Percentiles rank a stretch among this genome's conserved stretches.
Conservation (phyloP, 257 asterid species). For the Solanum neorickii region DNA sequence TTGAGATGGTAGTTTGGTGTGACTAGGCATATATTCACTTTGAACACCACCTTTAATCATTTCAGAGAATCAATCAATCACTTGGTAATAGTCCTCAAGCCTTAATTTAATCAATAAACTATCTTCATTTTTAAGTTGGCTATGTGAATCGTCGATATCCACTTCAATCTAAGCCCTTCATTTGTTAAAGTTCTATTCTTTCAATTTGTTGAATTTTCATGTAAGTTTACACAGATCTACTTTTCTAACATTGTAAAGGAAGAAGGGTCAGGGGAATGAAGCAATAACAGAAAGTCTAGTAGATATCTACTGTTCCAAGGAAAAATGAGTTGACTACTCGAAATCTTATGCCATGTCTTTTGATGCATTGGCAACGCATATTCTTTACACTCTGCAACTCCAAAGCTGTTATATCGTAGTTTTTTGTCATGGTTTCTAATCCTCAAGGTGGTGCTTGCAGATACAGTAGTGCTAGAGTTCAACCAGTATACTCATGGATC, state of each 20-base stretch:
- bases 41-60: background rate
- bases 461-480: conserved; percentile 61
- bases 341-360: background rate
- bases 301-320: background rate
- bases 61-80: background rate
- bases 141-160: background rate
- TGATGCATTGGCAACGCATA: background rate
- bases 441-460: conserved; percentile 18
- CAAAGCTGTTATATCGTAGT: background rate
- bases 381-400: background rate
- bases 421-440: background rate
- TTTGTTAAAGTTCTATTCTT: background rate
- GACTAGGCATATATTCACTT: background rate
- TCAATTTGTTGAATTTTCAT: background rate
- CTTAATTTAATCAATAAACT: background rate
- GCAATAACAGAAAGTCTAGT: background rate
- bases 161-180: background rate
- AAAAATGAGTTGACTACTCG: background rate
- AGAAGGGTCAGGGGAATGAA: background rate
- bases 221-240: background rate
- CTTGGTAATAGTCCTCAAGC: background rate
- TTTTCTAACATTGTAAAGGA: background rate
- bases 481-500: conserved; percentile 68
- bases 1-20: background rate
- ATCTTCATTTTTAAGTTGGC: background rate